Evolutionary conservation across 208 protist genomes (phyloP).

Genomic region (Crithidia sp.): DNA sequence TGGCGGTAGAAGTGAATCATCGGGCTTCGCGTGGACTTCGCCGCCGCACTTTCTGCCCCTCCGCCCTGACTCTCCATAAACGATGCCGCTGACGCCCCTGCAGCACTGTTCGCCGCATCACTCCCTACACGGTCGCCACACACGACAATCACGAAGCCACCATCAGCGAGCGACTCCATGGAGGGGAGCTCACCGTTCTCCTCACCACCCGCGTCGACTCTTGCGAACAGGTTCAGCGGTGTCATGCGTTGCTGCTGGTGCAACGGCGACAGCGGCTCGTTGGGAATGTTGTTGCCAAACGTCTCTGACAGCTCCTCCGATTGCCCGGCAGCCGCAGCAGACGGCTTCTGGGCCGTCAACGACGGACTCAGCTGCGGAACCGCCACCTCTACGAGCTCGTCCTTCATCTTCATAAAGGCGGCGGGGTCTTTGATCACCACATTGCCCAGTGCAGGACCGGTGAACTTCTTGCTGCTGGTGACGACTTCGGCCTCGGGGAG

Average conservation of each 20-base stretch:
- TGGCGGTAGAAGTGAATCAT: background rate
- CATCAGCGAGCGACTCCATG: background rate
- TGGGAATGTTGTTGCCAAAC: background rate
- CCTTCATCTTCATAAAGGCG: background rate
- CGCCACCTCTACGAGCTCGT: background rate
- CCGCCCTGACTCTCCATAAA: background rate
- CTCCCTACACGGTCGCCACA: background rate
- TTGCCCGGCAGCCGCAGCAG: no score
- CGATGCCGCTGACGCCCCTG: background rate
- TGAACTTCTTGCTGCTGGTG: background rate
- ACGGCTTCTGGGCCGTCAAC: no score
- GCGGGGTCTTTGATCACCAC: background rate
- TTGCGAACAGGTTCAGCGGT: background rate
- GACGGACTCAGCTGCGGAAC: background rate
- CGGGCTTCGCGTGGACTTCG: background rate
- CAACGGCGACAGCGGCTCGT: background rate
- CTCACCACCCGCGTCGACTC: background rate
- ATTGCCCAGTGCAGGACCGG: background rate
- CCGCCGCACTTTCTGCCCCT: background rate
- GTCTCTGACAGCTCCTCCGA: background rate
- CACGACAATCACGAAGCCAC: slow-evolving; percentile 19
- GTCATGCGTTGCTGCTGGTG: background rate
- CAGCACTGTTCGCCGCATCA: background rate
- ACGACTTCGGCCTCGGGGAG: slow-evolving; percentile 6
- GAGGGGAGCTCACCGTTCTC: background rate